Evolutionary conservation across 768 basidiomycete species (phyloP).

Genomic region (Crucibulum laeve): DNA sequence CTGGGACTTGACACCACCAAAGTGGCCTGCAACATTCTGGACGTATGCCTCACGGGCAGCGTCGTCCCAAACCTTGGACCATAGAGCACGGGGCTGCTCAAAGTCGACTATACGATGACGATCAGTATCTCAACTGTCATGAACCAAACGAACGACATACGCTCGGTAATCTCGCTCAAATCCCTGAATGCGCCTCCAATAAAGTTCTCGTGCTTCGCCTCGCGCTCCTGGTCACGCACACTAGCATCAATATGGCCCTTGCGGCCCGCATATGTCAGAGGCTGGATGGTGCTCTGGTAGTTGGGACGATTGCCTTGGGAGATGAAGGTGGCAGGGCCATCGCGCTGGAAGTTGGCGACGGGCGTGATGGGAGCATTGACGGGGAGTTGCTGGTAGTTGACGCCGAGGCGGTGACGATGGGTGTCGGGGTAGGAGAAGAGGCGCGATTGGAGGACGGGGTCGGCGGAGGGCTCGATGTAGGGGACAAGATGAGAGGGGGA

Average conservation of each 20-base stretch:
- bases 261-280: slow-evolving; percentile 57
- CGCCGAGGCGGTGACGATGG: slow-evolving; percentile 78
- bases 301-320: slow-evolving; percentile 85
- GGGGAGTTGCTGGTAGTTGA: slow-evolving; percentile 82
- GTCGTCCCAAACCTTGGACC: slow-evolving; percentile 64
- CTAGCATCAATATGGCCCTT: slow-evolving; percentile 40
- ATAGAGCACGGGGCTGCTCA: slow-evolving; percentile 75
- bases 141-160: slow-evolving; percentile 37
- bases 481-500: slow-evolving; percentile 85
- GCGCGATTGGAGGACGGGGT: slow-evolving; percentile 92
- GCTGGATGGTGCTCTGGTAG: slow-evolving; percentile 77
- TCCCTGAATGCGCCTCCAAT: slow-evolving; percentile 65
- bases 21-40: slow-evolving; percentile 62
- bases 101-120: slow-evolving; percentile 58
- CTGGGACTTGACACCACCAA: slow-evolving; percentile 54
- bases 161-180: slow-evolving; percentile 72
- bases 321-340: slow-evolving; percentile 62
- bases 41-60: slow-evolving; percentile 57
- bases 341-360: slow-evolving; percentile 90
- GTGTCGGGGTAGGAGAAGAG: slow-evolving; percentile 94
- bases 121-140: not conserved
- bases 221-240: slow-evolving; percentile 33
- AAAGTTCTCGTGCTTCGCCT: slow-evolving; percentile 68
- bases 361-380: slow-evolving; percentile 77
- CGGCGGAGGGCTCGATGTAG: slow-evolving; percentile 85